phyloP scores from a whole-genome alignment of 306 rosid genomes.

The Quercus bicolor region DNA sequence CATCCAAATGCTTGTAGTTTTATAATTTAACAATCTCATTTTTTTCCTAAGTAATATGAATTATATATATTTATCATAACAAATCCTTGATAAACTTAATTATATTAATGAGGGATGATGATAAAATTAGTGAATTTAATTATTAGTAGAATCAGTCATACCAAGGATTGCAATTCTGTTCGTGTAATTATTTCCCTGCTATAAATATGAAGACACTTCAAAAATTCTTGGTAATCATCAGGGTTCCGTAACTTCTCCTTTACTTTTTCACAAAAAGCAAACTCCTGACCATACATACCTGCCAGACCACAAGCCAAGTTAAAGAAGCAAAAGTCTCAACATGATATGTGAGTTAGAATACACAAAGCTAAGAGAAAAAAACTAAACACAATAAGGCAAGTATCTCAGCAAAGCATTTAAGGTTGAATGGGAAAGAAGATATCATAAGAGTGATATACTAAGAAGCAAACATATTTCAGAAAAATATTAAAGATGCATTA shows the following conservation, averaged over 20 bases:
- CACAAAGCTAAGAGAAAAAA: neutral
- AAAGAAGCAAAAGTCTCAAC: constrained; percentile 3
- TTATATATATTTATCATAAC: neutral
- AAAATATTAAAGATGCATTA: neutral
- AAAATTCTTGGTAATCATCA: constrained; percentile 89
- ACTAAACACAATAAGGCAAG: neutral
- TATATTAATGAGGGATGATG: constrained; percentile 14
- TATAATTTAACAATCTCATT: neutral
- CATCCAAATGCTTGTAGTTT: neutral
- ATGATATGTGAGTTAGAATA: neutral
- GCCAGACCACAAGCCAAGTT: constrained; percentile 31
- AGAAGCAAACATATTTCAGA: constrained; percentile 1
- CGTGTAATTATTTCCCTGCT: constrained; percentile 92
- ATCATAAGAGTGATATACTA: neutral
- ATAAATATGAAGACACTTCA: constrained; percentile 93
- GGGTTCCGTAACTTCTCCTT: constrained; percentile 80
- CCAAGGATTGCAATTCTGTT: constrained; percentile 83
- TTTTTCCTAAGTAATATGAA: neutral
- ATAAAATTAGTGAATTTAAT: constrained; percentile 8
- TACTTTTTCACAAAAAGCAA: constrained; percentile 83
- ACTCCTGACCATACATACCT: constrained; percentile 73
- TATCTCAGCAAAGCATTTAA: neutral
- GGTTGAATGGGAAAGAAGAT: neutral
- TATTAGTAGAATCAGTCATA: constrained; percentile 29
- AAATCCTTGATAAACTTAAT: neutral